These are phyloP conservation scores for Leccinum truebloodii DNA, from an alignment of 768 basidiomycete genomes.

Conservation along the genomic window DNA sequence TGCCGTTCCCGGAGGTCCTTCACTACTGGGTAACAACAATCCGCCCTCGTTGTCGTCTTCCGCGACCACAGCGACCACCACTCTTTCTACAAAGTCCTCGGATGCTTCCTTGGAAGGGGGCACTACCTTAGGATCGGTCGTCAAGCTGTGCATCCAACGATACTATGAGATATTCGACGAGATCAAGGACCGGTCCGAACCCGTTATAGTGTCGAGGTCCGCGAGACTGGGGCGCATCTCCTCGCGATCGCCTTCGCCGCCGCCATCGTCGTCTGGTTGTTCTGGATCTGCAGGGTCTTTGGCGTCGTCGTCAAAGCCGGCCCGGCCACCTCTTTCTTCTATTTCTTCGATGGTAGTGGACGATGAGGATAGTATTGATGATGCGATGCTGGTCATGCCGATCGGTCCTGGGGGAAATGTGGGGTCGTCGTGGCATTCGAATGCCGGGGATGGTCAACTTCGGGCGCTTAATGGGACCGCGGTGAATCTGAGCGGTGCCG, in stretches of 20 bases:
- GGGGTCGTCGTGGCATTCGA: constrained; percentile 9
- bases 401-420: constrained; percentile 45
- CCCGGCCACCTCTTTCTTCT: constrained; percentile 11
- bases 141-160: constrained; percentile 76
- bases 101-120: constrained; percentile 42
- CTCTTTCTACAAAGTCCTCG: constrained; percentile 22
- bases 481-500: constrained; percentile 29
- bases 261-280: constrained; percentile 21
- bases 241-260: constrained; percentile 33
- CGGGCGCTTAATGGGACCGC: not conserved
- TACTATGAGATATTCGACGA: constrained; percentile 91
- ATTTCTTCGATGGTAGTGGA: constrained; percentile 37
- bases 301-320: constrained; percentile 23
- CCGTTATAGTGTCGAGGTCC: constrained; percentile 35
- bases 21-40: constrained; percentile 29
- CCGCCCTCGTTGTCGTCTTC: constrained; percentile 26
- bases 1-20: constrained; percentile 52
- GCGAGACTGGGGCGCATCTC: constrained; percentile 3
- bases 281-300: constrained; percentile 7
- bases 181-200: constrained; percentile 68
- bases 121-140: constrained; percentile 68
- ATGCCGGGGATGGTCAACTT: constrained; percentile 10
- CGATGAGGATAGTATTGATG: constrained; percentile 76
- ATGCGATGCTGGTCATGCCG: constrained; percentile 74
- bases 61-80: constrained; percentile 15